Evolutionary conservation across 2,329 filamentous ascomycete species (phyloP), one percentile per base, ranked within the genome.

Genomic region (Colletotrichum liriopes): DNA sequence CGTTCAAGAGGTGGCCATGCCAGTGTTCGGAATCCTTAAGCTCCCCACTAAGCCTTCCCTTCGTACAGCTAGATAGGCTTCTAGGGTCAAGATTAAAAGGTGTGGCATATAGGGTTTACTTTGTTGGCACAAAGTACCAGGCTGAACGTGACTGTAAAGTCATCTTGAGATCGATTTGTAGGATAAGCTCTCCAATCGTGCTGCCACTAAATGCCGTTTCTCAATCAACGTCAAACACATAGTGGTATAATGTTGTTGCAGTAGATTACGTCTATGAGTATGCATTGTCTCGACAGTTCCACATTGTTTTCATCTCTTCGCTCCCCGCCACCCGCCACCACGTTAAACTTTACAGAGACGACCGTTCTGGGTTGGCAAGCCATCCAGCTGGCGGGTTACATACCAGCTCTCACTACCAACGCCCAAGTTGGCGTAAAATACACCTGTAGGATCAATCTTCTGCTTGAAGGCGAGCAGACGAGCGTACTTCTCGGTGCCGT

Each of bases 381-480:
- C 65, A 6, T 72, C 65, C 32, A 55, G 55, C 20, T 67, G 47
- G 23, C 70, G 35, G 3, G 72, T 74, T 23, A 77, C 54, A 16
- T 72, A 75, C 72, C 76, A 77, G 3, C 51, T 70, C 60, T 81
- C 78, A 14, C 78, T 77, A 1, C 78, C 79, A 2, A 80, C 78
- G 11, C 75, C 77, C 20, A 75, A 75, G 6, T 72, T 75, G 35
- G 76, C 77, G 59, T 77, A 80, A 43, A 82, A 81, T 0, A 81
- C 41, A 6, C 69, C 66, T 7, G 72, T 64, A 4, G 80, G 79
- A 26, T 82, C 80, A 41, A 77, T 75, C 73, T 77, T 76, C 39
- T 76, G 73, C 76, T 82, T 82, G 20, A 79, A 75, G 16, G 73
- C 67, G 3, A 76, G 56, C 14, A 81, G 75, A 7, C 75, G 65